Base-by-base conservation (phyloP, 164 flowering plant genomes). In the Magnolia officinalis region DNA sequence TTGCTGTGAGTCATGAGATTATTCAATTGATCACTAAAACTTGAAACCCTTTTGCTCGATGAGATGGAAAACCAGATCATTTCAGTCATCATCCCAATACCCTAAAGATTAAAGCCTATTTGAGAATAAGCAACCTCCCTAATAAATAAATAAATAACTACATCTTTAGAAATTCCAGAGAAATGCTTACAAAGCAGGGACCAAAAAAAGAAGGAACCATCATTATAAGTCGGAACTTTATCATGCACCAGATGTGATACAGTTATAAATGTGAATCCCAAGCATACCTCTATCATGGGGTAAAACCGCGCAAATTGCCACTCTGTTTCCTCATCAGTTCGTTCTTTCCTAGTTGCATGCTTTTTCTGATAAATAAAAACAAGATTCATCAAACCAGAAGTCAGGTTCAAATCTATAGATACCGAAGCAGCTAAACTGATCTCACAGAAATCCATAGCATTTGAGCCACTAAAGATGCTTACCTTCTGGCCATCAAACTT, bases 261-360 rank as follows among this genome's bases (percentile, higher is more conserved):
- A 5, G 20, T 20, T 50, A 70, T 14, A 45, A 72, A 50, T 14
- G 10, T 10, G 21, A 55, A 72, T 16, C 74, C 63, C 20, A 55
- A 72, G n/a, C 51, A 16, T 84, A 96, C 99, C 96, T 96, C 99
- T 78, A 96, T 83, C 88, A 93, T 82, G 52, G 98, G 99, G 77
- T 93, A 96, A 87, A 96, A 96, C 49, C 95, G 87, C 55, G 91
- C 94, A 18, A 96, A 83, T 66, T 88, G 91, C 99, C 99, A 96
- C 45, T 86, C 81, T 87, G 88, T 92, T 81, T 90, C 92, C 80
- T 89, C 95, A 50, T 85, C 90, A 50, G 80, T 69, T 83, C 91
- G 88, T 11, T 94, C 98, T 85, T 92, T 92, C 81, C 98, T 91
- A 50, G 86, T 90, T 72, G 89, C 96, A 80, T 87, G 87, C 71